Base-by-base conservation (phyloP, 768 basidiomycete genomes). In the Tricholoma bakamatsutake region DNA sequence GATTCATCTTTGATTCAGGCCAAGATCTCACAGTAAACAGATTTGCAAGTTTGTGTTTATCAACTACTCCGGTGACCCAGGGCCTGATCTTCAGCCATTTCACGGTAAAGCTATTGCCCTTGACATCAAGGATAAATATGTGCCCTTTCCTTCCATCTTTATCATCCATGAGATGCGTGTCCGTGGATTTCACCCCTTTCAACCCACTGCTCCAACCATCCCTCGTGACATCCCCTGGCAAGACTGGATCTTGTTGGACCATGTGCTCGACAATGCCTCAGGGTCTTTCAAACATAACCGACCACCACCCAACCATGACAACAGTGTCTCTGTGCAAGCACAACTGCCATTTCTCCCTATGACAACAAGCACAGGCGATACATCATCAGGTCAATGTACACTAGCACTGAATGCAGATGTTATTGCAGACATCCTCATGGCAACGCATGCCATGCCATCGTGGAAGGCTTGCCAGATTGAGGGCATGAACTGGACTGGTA, bases 131-230 rank as follows among this genome's bases (percentile, higher is more conserved):
- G 61, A 73, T 52, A 49, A 4, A 2, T 24, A 67, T 55, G 69
- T 59, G 9, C 70, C 70, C 0, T 71, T 72, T 59, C 66, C 69
- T 37, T 45, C 43, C 24, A 1, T 45, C n/a, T 70, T 73, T 57
- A 65, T 71, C 39, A 60, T 69, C 52, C 72, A 72, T 45, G 70
- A 75, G 59, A 69, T 70, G 67, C 69, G 71, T 10, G 69, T 70
- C 51, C 69, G 67, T 34, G 70, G 62, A 17, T 63, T 54, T 43
- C 33, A 67, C 52, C 70, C 68, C 40, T 73, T 72, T 51, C 18
- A 53, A 55, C 64, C 64, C 21, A 9, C 55, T 27, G 30, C 2
- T 49, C 67, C 58, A 17, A 18, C 1, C 37, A 39, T 68, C 0
- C 59, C 65, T 24, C 37, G 52, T 56, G 54, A 63, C 31, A 53